These are phyloP conservation scores for Phaeosphaeriaceae sp. DNA, from an alignment of 2,329 filamentous ascomycete species.

Conservation along the genomic window DNA sequence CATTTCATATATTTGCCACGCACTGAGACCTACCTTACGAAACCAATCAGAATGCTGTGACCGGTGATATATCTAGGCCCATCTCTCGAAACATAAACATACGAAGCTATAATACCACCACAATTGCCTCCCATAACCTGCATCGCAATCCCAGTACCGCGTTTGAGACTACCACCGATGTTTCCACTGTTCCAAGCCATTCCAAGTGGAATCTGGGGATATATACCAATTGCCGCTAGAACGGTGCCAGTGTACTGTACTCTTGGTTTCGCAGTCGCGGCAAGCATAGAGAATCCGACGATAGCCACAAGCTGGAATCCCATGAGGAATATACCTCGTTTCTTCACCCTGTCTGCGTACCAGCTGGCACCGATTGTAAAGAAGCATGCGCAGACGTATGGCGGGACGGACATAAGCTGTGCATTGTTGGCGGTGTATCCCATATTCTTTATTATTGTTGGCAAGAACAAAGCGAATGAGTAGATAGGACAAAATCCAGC, in stretches of 20 bases:
- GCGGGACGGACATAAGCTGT: conserved; percentile 58
- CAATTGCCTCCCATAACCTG: conserved; percentile 64
- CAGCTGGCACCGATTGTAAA: conserved; percentile 42
- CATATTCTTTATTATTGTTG: conserved; percentile 69
- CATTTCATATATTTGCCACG: not conserved
- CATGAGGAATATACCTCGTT: conserved; percentile 40
- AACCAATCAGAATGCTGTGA: conserved; percentile 54
- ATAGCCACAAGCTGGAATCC: conserved; percentile 61
- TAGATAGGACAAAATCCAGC: conserved; percentile 52
- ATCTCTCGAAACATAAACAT: conserved; percentile 56
- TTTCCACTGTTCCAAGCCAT: conserved; percentile 66
- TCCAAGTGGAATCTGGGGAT: conserved; percentile 62
- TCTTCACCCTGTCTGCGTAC: conserved; percentile 35
- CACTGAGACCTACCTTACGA: conserved; percentile 43
- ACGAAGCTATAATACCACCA: conserved; percentile 73
- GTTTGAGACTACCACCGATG: conserved; percentile 62
- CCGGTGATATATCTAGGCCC: conserved; percentile 53
- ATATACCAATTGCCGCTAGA: conserved; percentile 53
- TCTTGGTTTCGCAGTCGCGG: conserved; percentile 30
- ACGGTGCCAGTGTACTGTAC: conserved; percentile 45
- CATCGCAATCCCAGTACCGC: conserved; percentile 63
- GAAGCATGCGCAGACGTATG: conserved; percentile 60
- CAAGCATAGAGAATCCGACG: conserved; percentile 46
- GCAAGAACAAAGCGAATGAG: conserved; percentile 54
- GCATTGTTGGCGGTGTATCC: conserved; percentile 60